These are phyloP conservation scores for Yamadazyma scolyti DNA, from an alignment of 805 yeast genomes.

Conservation along the genomic window DNA sequence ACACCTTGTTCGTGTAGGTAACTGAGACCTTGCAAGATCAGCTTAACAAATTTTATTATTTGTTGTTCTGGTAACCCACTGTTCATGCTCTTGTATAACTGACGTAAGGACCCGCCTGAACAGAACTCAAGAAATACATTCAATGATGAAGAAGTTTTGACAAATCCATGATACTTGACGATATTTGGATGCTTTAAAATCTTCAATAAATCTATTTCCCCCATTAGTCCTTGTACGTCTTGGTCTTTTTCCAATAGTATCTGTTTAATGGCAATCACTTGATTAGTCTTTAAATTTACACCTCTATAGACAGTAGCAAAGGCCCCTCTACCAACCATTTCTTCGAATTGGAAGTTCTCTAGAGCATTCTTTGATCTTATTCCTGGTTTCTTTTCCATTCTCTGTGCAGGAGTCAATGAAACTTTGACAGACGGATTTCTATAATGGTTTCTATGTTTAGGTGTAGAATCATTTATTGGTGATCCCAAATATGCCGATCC, in stretches of 20 bases:
- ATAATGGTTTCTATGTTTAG: conserved; percentile 12
- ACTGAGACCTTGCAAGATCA: conserved; percentile 56
- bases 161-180: conserved; percentile 66
- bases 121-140: conserved; percentile 61
- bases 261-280: conserved; percentile 77
- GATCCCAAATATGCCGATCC: too few species aligned
- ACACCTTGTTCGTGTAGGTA: conserved; percentile 72
- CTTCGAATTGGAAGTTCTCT: conserved; percentile 50
- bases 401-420: conserved; percentile 50
- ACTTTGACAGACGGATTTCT: conserved; percentile 33
- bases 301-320: conserved; percentile 85
- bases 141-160: conserved; percentile 48
- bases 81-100: conserved; percentile 43
- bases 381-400: conserved; percentile 42
- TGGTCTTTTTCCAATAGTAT: conserved; percentile 54
- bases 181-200: conserved; percentile 64
- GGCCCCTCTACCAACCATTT: conserved; percentile 84
- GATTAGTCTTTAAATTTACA: conserved; percentile 58
- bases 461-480: conserved; percentile 14
- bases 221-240: conserved; percentile 48
- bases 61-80: conserved; percentile 55
- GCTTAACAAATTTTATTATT: conserved; percentile 46
- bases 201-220: conserved; percentile 64
- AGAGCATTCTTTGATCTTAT: conserved; percentile 37
- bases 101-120: conserved; percentile 62